A percentile compares a stretch with the other conserved stretches of the same genome.
Evolutionary conservation across 768 basidiomycete species (phyloP).

Genomic region (Panaeolus cyanescens): DNA sequence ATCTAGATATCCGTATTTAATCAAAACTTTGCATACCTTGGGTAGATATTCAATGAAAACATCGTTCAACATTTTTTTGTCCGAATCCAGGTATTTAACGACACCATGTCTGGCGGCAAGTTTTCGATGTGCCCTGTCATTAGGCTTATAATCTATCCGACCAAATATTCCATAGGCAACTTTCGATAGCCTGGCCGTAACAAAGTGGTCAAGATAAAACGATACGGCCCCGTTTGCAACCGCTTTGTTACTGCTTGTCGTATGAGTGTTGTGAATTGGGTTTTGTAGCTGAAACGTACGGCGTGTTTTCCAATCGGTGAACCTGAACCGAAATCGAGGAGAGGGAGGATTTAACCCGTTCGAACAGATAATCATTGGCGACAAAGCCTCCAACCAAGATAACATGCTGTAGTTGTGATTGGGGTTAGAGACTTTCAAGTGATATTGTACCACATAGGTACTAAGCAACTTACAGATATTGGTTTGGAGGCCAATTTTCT

Average conservation of each 20-base stretch:
- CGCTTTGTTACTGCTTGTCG: slow-evolving; percentile 7
- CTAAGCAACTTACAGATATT: slow-evolving; percentile 16
- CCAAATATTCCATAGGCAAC: slow-evolving; percentile 10
- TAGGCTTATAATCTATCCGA: slow-evolving; percentile 5
- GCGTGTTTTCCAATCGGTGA: slow-evolving; percentile 15
- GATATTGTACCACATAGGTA: no score
- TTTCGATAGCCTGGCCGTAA: slow-evolving; percentile 6
- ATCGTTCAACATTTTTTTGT: not conserved
- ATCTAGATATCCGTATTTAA: no score
- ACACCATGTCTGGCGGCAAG: not conserved
- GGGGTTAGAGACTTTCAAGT: no score
- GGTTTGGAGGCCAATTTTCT: slow-evolving; percentile 8
- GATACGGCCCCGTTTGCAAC: slow-evolving; percentile 9
- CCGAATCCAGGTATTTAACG: not conserved
- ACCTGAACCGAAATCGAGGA: slow-evolving; percentile 7
- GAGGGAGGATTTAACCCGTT: slow-evolving; percentile 11
- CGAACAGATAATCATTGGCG: slow-evolving; percentile 22
- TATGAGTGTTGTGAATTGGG: not conserved
- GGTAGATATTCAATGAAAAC: not conserved
- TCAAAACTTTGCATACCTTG: not conserved
- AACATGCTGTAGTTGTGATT: no score
- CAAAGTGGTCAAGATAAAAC: slow-evolving; percentile 16
- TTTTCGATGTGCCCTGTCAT: not conserved
- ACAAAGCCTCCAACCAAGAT: slow-evolving; percentile 26
- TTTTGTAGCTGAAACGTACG: not conserved